Base-by-base conservation (phyloP, 805 yeast species). In the Suhomyces sp. region DNA sequence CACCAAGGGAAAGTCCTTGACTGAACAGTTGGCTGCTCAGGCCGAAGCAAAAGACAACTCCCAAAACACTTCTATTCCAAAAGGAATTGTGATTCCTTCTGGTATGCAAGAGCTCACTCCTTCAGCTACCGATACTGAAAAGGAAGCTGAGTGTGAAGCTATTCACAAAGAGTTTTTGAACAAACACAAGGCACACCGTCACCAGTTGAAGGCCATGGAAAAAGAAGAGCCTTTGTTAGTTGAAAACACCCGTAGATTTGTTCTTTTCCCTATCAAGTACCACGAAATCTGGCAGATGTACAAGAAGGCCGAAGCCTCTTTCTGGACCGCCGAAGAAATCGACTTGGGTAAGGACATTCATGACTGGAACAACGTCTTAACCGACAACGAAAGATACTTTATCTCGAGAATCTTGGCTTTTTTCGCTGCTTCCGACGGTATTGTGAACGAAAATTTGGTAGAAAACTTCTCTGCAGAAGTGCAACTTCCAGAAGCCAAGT, bases 281-380 rank as follows among this genome's bases (percentile, higher is more conserved):
- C 93, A 92, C 70, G 98, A 93, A 77, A 89, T 93, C 71, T 93
- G 98, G 98, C 97, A 93, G 74, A 92, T 96, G 81, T 93, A 93
- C 77, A 93, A 93, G 81, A 90, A 93, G 77, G 97, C 98, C 49
- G 99, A 94, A 80, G 99, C 99, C 13, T 93, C 98, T 5, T 93
- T 93, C 82, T 93, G 99, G 99, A 94, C 98, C 41, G 97, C 98
- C 47, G 99, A 93, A 79, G 99, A 94, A 77, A 91, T 93, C 60
- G 99, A 93, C 74, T 83, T 93, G 59, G 86, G 96, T 52, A 94
- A 93, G 79, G 99, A 93, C 73, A 68, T 81, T 55, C 82, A 82
- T 65, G 99, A 93, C 77, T 93, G 99, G 99, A 92, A 90, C 70
- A 83, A 87, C 77, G 79, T 80, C 66, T 79, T 93, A 79, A 92